Evolutionary conservation across 2,329 filamentous ascomycete genomes (phyloP).

Genomic region (Arthrobotrys musiformis): DNA sequence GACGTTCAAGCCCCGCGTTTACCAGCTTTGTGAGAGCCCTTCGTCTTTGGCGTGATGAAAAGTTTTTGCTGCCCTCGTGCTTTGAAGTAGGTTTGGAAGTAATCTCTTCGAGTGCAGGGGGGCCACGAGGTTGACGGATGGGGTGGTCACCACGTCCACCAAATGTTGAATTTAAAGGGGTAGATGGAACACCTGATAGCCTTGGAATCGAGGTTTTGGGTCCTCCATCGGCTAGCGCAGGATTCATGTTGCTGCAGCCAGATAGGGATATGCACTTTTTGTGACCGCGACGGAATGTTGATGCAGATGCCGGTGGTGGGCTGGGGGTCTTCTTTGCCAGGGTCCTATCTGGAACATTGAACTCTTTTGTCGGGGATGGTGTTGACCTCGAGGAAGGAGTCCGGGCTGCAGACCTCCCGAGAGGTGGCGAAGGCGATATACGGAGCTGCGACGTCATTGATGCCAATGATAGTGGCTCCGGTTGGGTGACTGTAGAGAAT

Average conservation of each 20-base stretch:
- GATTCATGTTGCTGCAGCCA: conserved; percentile 69
- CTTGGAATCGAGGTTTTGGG: conserved; percentile 77
- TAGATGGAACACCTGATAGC: conserved; percentile 80
- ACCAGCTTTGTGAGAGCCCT: conserved; percentile 92
- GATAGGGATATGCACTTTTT: conserved; percentile 85
- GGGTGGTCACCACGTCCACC: conserved; percentile 97
- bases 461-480: background rate
- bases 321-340: conserved; percentile 39
- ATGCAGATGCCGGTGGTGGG: conserved; percentile 27
- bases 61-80: conserved; percentile 97
- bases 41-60: conserved; percentile 88
- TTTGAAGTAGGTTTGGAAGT: conserved; percentile 88
- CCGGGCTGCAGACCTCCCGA: background rate
- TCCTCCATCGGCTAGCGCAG: conserved; percentile 65
- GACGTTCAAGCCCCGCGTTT: conserved; percentile 86
- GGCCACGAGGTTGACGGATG: conserved; percentile 88
- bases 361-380: conserved; percentile 37
- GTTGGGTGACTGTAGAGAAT: background rate
- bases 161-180: conserved; percentile 84
- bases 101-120: conserved; percentile 90
- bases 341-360: background rate
- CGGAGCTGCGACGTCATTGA: conserved; percentile 16
- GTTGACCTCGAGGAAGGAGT: conserved; percentile 28
- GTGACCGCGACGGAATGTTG: conserved; percentile 69
- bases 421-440: conserved; percentile 13